Base-by-base conservation (phyloP, 1,284 basidiomycete species). In the Exobasidium rhododendri region DNA sequence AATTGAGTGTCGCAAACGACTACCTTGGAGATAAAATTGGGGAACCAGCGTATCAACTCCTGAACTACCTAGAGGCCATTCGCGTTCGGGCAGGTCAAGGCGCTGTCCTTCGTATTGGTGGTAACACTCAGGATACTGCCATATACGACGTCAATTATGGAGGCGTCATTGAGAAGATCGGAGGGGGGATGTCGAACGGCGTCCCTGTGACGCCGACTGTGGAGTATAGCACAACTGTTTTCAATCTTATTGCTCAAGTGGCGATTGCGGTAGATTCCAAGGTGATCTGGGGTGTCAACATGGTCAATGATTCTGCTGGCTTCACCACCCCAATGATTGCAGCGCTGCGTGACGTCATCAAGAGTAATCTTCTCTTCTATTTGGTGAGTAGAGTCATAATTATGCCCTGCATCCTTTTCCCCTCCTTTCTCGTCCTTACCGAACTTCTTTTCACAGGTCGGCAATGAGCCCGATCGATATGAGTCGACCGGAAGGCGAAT, bases 71-170 rank as follows among this genome's bases (percentile, higher is more conserved):
- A 82, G 83, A 86, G 4, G 87, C 86, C 65, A 81, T 90, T 46
- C 81, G 83, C 64, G 35, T 67, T 59, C 71, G 73, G 58, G 83
- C 86, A 53, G 84, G 88, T 11, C 83, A 82, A 6, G 89, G 89
- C 0, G 74, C 82, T 4, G 83, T 88, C 4, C 80, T 90, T 17
- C 86, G 89, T 47, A 83, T 90, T 2, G 89, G 89, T 35, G 89
- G 89, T 76, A 93, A 91, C 78, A 91, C 88, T 44, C 92, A 94
- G 80, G 93, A 97, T 77, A 91, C 88, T 83, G 93, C 91, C 70
- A 93, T 96, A 69, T 92, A 96, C 81, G 81, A 89, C 50, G 87
- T 82, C 5, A 93, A 92, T 6, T 88, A 88, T 0, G 80, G 88
- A n/a, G 86, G 91, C 76, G 94, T 92, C 2, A 88, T 96, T 78